Base-by-base conservation (phyloP, 768 basidiomycete species). In the Lactifluus subvellereus region DNA sequence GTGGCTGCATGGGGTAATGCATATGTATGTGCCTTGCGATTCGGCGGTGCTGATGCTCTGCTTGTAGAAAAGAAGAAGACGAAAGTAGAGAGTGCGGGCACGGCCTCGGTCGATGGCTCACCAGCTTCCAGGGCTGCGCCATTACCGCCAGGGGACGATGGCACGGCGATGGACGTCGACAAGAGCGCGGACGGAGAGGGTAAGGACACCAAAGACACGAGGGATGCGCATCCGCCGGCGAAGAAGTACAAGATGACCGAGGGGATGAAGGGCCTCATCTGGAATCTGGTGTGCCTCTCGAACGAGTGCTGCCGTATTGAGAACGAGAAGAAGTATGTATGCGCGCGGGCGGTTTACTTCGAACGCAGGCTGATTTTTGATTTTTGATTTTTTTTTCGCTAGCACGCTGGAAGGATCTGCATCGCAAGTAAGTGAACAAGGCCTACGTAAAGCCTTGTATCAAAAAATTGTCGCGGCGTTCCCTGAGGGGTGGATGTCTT, bases 401-500 rank as follows among this genome's bases (percentile, higher is more conserved):
- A 84, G 73, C 65, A 68, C 72, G 4, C 74, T 91, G 32, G 91
- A 93, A 68, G 84, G 84, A 3, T 83, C 81, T 22, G 84, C 85
- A 48, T 78, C 86, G 45, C 82, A 84, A 70, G 84, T 93, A 6
- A 91, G 89, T 68, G 88, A 91, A 67, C 91, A 94, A 73, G 89
- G 88, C 1, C 74, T 86, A 67, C 78, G 91, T 56, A 95, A 94
- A 77, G 76, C 78, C 6, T 73, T 94, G 8, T 95, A 94, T 75
- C 86, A 91, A 72, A 89, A 86, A 85, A 91, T 94, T 61, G 87
- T 92, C 0, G 81, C 80, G n/a, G 84, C 84, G 1, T 94, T 90
- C 73, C 91, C 91, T 0, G 78, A 85, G 0, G 89, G 89, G 13
- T 94, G 91, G 91, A 84, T 93, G 77, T 84, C 86, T 33, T 90